Conservation (phyloP, 768 basidiomycete species). For the Mycena floridula region DNA sequence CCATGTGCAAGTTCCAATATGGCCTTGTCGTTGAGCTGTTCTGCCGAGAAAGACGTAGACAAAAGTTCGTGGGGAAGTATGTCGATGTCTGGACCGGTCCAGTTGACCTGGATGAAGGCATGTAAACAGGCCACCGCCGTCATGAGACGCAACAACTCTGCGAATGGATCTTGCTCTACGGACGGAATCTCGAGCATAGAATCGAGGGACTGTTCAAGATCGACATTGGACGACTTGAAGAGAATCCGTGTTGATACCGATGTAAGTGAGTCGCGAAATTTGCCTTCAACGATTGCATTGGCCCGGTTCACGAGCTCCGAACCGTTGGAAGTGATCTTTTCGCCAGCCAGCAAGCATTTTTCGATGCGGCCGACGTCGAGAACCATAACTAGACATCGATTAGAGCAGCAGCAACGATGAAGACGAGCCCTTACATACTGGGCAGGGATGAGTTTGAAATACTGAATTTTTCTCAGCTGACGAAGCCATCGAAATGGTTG, state of each 20-base stretch:
- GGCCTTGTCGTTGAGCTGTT: conserved; percentile 56
- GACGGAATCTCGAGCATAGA: too few relatives aligned
- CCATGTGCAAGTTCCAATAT: conserved; percentile 72
- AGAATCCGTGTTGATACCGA: too few relatives aligned
- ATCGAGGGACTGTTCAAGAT: too few relatives aligned
- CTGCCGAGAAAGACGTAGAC: conserved; percentile 29
- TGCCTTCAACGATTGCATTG: conserved; percentile 7
- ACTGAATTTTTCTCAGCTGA: too few relatives aligned
- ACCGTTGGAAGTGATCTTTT: background rate
- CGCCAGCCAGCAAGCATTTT: conserved; percentile 50
- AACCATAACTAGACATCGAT: too few relatives aligned
- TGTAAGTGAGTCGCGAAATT: background rate
- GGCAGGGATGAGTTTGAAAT: too few relatives aligned
- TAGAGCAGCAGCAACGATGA: too few relatives aligned
- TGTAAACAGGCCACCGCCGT: conserved; percentile 79
- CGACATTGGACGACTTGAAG: too few relatives aligned
- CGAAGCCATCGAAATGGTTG: background rate
- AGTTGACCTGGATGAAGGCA: conserved; percentile 89
- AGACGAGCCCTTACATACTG: too few relatives aligned
- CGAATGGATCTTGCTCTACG: too few relatives aligned
- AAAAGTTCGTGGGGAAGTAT: conserved; percentile 36
- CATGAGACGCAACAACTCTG: conserved; percentile 53
- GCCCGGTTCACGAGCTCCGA: conserved; percentile 30
- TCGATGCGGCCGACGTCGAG: conserved; percentile 32
- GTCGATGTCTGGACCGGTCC: conserved; percentile 88